These are phyloP conservation scores for Tubosaeta sp. DNA, from an alignment of 768 basidiomycete species.

Conservation along the genomic window DNA sequence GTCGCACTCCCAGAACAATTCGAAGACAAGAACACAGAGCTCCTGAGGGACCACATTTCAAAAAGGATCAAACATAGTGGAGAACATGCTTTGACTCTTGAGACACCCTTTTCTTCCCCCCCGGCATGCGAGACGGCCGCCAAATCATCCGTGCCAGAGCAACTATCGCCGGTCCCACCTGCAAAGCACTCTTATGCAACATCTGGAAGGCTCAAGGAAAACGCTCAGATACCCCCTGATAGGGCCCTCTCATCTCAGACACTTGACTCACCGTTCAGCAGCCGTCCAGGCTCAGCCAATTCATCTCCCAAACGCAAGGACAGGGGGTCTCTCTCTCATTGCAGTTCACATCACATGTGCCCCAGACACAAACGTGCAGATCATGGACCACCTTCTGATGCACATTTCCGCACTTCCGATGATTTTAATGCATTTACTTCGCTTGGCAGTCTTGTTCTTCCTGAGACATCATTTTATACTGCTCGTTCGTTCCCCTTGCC, in stretches of 20 bases:
- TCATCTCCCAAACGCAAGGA: constrained; percentile 33
- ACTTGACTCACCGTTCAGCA: constrained; percentile 46
- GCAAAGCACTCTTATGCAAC: constrained; percentile 36
- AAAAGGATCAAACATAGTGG: constrained; percentile 34
- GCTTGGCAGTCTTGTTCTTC: constrained; percentile 2
- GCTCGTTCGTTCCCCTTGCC: constrained; percentile 1
- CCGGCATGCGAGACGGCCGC: constrained; percentile 22
- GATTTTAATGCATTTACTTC: background rate
- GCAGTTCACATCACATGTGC: constrained; percentile 27
- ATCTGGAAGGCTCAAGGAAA: constrained; percentile 41
- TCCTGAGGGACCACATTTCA: constrained; percentile 19
- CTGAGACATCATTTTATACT: background rate
- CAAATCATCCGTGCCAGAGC: constrained; percentile 25
- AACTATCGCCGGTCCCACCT: constrained; percentile 42
- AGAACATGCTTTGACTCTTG: constrained; percentile 5
- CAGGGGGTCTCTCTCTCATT: constrained; percentile 7
- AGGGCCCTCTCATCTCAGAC: constrained; percentile 5
- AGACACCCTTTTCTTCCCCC: constrained; percentile 25
- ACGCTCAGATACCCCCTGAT: constrained; percentile 15
- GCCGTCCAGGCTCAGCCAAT: constrained; percentile 39
- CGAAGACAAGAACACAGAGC: constrained; percentile 19
- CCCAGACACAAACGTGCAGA: constrained; percentile 10
- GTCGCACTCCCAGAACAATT: constrained; percentile 21
- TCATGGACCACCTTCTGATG: constrained; percentile 13
- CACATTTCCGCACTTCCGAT: background rate